Evolutionary conservation across 1,139 yeast genomes (phyloP), one percentile per base, ranked within the genome.

Genomic region (Sugiyamaella pinicola): DNA sequence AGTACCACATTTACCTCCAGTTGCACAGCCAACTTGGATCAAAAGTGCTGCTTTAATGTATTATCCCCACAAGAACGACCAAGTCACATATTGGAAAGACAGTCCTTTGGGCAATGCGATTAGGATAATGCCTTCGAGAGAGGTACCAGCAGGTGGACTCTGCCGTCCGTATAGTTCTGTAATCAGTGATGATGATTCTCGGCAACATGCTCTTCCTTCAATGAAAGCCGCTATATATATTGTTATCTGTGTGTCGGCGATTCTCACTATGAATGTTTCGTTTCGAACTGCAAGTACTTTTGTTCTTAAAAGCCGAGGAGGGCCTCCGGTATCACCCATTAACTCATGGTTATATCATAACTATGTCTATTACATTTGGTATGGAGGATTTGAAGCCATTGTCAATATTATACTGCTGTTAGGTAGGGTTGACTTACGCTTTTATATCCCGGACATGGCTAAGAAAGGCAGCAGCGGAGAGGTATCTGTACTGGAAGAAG

Each of bases 21-120:
- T 87, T 13, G 81, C 81, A 65, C 91, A 85, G 67, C 88, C 95
- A 37, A 83, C 85, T 79, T 86, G 93, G 93, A 82, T 86, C 63
- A 83, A 83, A 64, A 48, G 45, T 12, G 77, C 82, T 1, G 83
- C 84, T 61, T 64, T 71, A 15, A 61, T 79, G 84, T 24, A 62
- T 45, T 63, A 51, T 39, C 64, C 65, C 1, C 44, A 49, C 13
- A 55, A 54, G 52, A 61, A 62, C 3, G 57, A 62, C 10, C 66
- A 63, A 49, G 52, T 31, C 19, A 35, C 24, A 26, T 44, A 54
- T 22, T 52, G 52, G 54, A 73, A 74, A 56, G 73, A 82, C 55
- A 83, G 81, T 60, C 78, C 82, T 9, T 74, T 38, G 35, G 75
- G 78, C 31, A 74, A 65, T 21, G 76, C 76, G 4, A 68, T 74